Evolutionary conservation across 768 basidiomycete genomes (phyloP), one percentile per base, ranked within the genome.

Genomic region (Trametes coccinea): DNA sequence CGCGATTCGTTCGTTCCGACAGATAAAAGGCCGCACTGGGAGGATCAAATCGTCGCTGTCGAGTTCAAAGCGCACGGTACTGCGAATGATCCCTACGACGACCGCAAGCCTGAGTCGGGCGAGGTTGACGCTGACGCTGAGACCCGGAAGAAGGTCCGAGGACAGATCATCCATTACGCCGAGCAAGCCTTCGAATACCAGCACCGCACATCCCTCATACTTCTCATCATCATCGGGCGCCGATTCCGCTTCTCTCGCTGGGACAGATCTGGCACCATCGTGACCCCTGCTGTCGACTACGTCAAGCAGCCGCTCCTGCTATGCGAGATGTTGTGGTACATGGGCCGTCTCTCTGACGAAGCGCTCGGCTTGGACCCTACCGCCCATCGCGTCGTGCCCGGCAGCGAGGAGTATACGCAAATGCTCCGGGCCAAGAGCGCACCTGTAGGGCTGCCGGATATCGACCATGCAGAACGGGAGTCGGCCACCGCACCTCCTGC

Each of bases 21-120:
- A 9, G 60, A 61, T 43, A 40, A 31, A 1, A 34, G 49, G 16
- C 60, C 60, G 2, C 60, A 61, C 33, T 62, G 61, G 61, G n/a
- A 33, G 3, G 56, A 62, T n/a, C 61, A 62, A 30, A 9, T 57
- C 16, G 34, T 62, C 30, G 31, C 51, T 2, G 45, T 57, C 17
- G 56, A 62, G 45, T 53, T 62, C 51, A 62, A 54, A 30, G n/a
- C 17, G 8, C 16, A 34, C 16, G 44, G 22, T 4, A 34, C 29
- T 2, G 30, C 14, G 17, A n/a, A 31, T 2, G 60, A 61, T 30
- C 54, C 55, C 16, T 61, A 43, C 41, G 41, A 52, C 30, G 55
- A 57, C 33, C 39, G 43, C 14, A 14, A 31, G 5, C 4, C 1
- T 27, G 30, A 13, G 4, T 31, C 22, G 11, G 31, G 16, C 11